Base-by-base conservation (phyloP, 2,329 filamentous ascomycete genomes). In the Nectriaceae sp. region DNA sequence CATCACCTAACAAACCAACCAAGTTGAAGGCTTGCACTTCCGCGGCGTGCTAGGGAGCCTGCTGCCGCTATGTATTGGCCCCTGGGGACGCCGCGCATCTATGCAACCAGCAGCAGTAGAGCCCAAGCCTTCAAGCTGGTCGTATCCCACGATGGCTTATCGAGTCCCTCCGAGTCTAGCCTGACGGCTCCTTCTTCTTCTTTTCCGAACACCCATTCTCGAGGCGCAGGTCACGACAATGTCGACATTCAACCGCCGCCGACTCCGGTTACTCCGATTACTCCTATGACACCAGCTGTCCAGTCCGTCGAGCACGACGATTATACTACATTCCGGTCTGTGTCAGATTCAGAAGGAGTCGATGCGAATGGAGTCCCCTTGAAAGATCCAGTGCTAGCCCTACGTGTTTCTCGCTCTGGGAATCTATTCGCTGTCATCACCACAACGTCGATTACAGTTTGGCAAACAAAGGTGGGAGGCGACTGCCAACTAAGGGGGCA, bases 401-500 rank as follows among this genome's bases (percentile, higher is more conserved):
- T 96, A 45, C 84, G 85, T 55, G 82, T 91, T 35, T 89, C 92
- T 2, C 84, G 92, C 38, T 86, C 82, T 47, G 92, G 92, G 35
- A 87, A 92, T 62, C 74, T 84, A 53, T 97, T 99, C 71, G 89
- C 89, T 43, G 90, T 90, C 40, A 90, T 97, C 64, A 97, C 93
- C 1, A 75, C 82, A 4, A 89, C 89, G 2, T 88, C 89, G 11
- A 83, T 99, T 68, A 90, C 89, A n/a, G 80, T 99, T 57, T 99
- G 94, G 94, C 94, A 99, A 73, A 93, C 90, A 46, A 93, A 93
- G 80, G 90, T 91, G 78, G 51, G 76, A 62, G 16, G n/a, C 8
- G 8, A 19, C n/a, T n/a, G 15, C 19, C 11, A 29, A 26, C 10
- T 11, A 16, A 18, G 21, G 2, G 11, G 2, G 2, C 3, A 5